Percentiles rank a stretch among this genome's conserved stretches.
Conservation (phyloP, 2,329 filamentous ascomycete species). For the Aspergillus ochraceoroseus region DNA sequence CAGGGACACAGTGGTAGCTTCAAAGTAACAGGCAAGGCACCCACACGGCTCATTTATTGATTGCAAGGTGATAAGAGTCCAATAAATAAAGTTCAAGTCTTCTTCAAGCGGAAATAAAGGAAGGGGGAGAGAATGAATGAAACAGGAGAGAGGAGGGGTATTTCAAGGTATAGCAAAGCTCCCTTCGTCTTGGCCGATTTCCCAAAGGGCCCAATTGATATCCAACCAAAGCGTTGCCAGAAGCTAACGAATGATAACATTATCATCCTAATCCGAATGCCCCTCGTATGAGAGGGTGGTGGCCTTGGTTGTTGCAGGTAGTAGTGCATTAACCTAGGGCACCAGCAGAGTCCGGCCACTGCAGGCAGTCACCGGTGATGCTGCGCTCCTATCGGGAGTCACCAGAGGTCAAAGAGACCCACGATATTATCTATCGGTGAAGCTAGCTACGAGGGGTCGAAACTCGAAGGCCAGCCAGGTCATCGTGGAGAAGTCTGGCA, state of each 20-base stretch:
- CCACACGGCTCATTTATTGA: too few relatives aligned
- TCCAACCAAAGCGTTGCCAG: constrained; percentile 17
- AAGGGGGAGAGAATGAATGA: constrained; percentile 4
- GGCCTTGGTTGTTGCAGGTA: constrained; percentile 19
- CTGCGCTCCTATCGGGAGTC: constrained; percentile 11
- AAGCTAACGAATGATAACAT: constrained; percentile 13
- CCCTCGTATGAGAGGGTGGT: constrained; percentile 12
- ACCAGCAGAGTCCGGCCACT: constrained; percentile 12
- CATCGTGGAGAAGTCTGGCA: constrained; percentile 24
- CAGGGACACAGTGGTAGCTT: neutral
- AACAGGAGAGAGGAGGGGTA: constrained; percentile 12
- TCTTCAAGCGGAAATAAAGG: constrained; percentile 2
- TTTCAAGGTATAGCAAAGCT: constrained; percentile 14
- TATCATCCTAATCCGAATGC: constrained; percentile 11
- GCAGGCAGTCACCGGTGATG: constrained; percentile 12
- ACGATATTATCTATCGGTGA: constrained; percentile 22
- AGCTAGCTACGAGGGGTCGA: constrained; percentile 18
- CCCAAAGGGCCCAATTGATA: constrained; percentile 18
- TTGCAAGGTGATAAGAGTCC: neutral
- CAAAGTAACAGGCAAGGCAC: neutral
- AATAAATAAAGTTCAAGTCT: constrained; percentile 1
- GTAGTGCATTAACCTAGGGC: constrained; percentile 19
- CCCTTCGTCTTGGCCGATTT: constrained; percentile 6
- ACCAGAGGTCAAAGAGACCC: constrained; percentile 10
- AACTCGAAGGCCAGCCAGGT: constrained; percentile 21